phyloP scores from a whole-genome alignment of 139 green algal genomes.

The Chlamydomonas eustigma region DNA sequence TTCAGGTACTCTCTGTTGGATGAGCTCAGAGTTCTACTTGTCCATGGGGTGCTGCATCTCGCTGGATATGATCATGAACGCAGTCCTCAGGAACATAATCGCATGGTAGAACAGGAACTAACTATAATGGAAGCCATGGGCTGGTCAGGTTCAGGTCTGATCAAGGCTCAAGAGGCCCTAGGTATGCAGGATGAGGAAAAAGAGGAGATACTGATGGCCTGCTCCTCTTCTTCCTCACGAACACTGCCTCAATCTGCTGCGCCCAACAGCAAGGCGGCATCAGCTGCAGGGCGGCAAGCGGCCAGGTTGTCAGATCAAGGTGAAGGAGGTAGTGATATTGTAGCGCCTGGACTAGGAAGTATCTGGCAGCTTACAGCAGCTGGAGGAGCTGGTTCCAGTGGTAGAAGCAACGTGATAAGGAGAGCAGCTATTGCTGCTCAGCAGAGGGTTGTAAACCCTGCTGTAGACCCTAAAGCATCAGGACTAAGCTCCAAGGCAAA shows the following conservation, averaged over 20 bases:
- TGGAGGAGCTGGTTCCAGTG: background rate
- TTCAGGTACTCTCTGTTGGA: conserved; percentile 59
- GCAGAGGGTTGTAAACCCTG: no score
- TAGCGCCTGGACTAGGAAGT: background rate
- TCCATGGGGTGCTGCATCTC: conserved; percentile 94
- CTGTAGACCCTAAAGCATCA: no score
- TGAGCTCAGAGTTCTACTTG: conserved; percentile 84
- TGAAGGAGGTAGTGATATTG: background rate
- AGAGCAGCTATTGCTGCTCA: conserved; percentile 1
- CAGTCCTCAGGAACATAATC: conserved; percentile 45
- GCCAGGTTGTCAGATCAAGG: background rate
- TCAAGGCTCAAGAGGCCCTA: conserved; percentile 33
- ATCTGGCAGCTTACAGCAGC: background rate
- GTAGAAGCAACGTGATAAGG: conserved; percentile 2
- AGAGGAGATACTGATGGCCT: no score
- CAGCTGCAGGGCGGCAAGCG: no score
- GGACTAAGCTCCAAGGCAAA: no score
- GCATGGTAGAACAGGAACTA: conserved; percentile 72
- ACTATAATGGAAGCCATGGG: conserved; percentile 58
- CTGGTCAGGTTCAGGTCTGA: conserved; percentile 75
- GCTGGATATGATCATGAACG: conserved; percentile 87
- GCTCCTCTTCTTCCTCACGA: no score
- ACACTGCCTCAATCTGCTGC: no score
- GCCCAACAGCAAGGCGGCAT: no score
- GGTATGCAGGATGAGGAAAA: no score